These are phyloP conservation scores for Malus asiatica DNA, from an alignment of 306 rosid species.

Conservation along the genomic window DNA sequence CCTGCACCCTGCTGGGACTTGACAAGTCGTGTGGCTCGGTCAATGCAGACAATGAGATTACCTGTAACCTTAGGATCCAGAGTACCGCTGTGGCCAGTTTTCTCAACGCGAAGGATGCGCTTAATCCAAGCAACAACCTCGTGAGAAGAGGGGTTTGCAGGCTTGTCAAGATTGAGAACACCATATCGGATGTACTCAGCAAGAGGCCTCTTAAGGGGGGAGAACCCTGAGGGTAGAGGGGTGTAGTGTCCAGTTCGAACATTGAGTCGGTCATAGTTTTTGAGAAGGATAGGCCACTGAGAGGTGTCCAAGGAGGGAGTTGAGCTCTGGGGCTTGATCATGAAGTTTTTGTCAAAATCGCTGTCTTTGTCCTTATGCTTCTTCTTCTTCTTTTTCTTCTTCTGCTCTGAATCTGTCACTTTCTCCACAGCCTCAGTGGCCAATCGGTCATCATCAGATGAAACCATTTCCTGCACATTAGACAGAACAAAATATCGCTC, in stretches of 20 bases:
- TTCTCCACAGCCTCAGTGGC: conserved; percentile 28
- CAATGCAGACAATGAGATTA: conserved; percentile 70
- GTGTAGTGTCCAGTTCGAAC: conserved; percentile 85
- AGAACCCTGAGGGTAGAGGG: conserved; percentile 64
- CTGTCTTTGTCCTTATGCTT: conserved; percentile 18
- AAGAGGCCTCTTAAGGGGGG: conserved; percentile 76
- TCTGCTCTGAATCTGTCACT: conserved; percentile 42
- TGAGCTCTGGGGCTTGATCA: conserved; percentile 65
- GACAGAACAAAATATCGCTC: background rate
- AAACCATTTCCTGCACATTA: conserved; percentile 9
- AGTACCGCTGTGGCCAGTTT: conserved; percentile 85
- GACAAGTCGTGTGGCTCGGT: conserved; percentile 70
- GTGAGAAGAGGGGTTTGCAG: conserved; percentile 83
- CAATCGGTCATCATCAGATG: background rate
- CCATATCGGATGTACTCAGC: conserved; percentile 63
- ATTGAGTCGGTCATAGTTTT: conserved; percentile 82
- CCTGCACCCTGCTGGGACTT: conserved; percentile 88
- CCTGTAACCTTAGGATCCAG: conserved; percentile 85
- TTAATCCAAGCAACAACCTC: conserved; percentile 90
- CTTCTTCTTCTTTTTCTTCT: conserved; percentile 24
- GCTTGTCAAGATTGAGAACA: conserved; percentile 68
- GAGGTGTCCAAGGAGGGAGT: conserved; percentile 67
- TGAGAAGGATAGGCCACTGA: conserved; percentile 79
- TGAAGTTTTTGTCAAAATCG: conserved; percentile 25
- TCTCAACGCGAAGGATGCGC: conserved; percentile 64